Evolutionary conservation across 176 grass and related monocot genomes (phyloP).

Genomic region (Oryza nivara): DNA sequence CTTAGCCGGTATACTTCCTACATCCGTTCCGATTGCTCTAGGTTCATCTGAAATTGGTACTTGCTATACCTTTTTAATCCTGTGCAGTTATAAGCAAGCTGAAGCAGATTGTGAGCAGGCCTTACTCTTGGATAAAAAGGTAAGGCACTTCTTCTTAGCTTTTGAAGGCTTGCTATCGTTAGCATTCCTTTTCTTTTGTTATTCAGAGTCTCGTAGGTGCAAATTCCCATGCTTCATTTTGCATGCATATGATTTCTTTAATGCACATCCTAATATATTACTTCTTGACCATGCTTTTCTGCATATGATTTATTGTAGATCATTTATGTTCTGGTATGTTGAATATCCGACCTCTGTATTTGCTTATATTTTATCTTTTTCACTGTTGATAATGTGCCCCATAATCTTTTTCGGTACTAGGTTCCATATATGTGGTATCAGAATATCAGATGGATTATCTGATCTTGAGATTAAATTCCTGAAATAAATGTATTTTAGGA

Average conservation of each 20-base stretch:
- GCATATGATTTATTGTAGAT: not conserved
- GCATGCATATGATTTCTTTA: not conserved
- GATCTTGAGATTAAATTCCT: not conserved
- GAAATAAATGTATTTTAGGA: not conserved
- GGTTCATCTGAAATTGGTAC: conserved; percentile 28
- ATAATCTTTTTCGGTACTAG: not conserved
- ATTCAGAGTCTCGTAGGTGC: not conserved
- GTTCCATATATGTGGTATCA: not conserved
- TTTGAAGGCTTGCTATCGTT: not conserved
- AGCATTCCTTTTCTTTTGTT: not conserved
- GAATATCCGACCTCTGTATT: not conserved
- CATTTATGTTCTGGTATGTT: not conserved
- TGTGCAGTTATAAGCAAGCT: conserved; percentile 85
- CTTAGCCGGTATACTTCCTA: conserved; percentile 67
- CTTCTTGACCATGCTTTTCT: not conserved
- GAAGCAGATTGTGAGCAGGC: conserved; percentile 83
- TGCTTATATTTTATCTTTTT: not conserved
- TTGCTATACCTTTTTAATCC: conserved; percentile 27
- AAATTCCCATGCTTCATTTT: conserved; percentile 4
- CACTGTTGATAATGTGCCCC: not conserved
- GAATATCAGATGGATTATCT: conserved; percentile 1
- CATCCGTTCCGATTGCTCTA: conserved; percentile 31
- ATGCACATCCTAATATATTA: not conserved
- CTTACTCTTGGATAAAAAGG: conserved; percentile 91
- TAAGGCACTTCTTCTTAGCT: conserved; percentile 5